Conservation (phyloP, 2,329 filamentous ascomycete species). For the Aotearoamyces nothofagi region DNA sequence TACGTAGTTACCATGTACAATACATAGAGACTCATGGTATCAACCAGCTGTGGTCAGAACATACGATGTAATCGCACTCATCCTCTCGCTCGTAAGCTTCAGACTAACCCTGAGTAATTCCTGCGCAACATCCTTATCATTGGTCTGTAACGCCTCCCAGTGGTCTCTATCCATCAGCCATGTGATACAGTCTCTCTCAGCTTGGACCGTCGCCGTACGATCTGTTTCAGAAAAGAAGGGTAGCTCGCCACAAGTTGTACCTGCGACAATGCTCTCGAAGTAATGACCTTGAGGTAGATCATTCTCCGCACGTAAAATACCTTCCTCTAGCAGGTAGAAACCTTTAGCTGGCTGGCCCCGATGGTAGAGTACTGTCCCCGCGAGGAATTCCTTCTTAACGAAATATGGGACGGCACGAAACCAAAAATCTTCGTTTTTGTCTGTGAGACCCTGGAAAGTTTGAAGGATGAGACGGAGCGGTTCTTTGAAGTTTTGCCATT, state of each 20-base stretch:
- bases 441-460: slow-evolving; percentile 80
- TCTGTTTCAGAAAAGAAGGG: slow-evolving; percentile 90
- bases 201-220: slow-evolving; percentile 72
- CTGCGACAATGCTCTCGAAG: slow-evolving; percentile 83
- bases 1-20: too few relatives aligned
- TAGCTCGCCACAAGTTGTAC: slow-evolving; percentile 88
- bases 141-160: slow-evolving; percentile 59
- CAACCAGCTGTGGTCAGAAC: slow-evolving; percentile 26
- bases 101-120: slow-evolving; percentile 79
- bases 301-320: slow-evolving; percentile 83
- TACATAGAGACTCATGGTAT: too few relatives aligned
- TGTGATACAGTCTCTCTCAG: slow-evolving; percentile 66
- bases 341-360: slow-evolving; percentile 63
- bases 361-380: slow-evolving; percentile 62
- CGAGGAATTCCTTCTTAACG: slow-evolving; percentile 45
- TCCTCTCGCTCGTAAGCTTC: slow-evolving; percentile 87
- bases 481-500: slow-evolving; percentile 79
- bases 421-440: slow-evolving; percentile 92
- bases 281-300: slow-evolving; percentile 78
- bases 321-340: slow-evolving; percentile 83
- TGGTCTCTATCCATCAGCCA: slow-evolving; percentile 64
- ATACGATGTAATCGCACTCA: slow-evolving; percentile 52
- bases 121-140: slow-evolving; percentile 62
- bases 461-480: slow-evolving; percentile 85
- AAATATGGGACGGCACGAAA: slow-evolving; percentile 69